Conservation (phyloP, 257 asterid genomes). For the Solanum tarijense region DNA sequence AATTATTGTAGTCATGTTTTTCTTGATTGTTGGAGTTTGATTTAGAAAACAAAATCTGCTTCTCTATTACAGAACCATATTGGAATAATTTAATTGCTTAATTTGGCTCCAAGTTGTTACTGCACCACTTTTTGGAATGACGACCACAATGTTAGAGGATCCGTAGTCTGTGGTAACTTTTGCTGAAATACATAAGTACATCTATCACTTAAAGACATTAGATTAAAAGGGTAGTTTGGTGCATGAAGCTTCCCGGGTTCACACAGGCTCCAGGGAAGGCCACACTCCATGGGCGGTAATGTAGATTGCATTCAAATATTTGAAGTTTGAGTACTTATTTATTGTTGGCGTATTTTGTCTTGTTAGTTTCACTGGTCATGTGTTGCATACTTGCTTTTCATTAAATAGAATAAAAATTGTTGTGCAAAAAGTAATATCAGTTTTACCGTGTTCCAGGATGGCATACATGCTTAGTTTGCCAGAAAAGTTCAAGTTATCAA, state of each 20-base stretch:
- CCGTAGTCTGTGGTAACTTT: neutral
- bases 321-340: neutral
- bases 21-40: neutral
- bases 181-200: neutral
- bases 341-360: neutral
- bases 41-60: neutral
- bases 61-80: neutral
- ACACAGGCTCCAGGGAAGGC: neutral
- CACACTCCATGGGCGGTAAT: neutral
- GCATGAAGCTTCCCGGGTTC: neutral
- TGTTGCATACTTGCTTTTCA: neutral
- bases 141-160: neutral
- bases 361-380: neutral
- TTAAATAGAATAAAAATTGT: neutral
- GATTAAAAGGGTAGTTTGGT: neutral
- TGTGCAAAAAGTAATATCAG: neutral
- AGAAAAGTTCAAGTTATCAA: slow-evolving; percentile 20
- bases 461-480: slow-evolving; percentile 57
- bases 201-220: neutral
- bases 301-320: neutral
- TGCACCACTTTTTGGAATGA: neutral
- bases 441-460: slow-evolving; percentile 39
- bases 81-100: neutral
- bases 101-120: neutral
- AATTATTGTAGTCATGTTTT: neutral